Evolutionary conservation across 805 yeast species (phyloP).

Genomic region (Ogataea salicorniae): DNA sequence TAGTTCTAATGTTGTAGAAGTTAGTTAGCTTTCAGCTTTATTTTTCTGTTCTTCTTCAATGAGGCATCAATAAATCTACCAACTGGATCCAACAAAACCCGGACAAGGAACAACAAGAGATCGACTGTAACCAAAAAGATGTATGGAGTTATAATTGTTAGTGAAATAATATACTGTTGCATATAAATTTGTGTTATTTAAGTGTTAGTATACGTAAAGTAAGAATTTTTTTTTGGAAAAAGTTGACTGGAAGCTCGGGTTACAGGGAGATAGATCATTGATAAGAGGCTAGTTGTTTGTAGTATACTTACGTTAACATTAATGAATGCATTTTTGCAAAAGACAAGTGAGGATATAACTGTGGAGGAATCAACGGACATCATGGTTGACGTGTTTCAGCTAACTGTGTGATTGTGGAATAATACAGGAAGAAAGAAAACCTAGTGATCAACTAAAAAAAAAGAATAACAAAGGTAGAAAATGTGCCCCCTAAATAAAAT

Average conservation of each 20-base stretch:
- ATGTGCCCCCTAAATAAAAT: no score
- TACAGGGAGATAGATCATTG: no score
- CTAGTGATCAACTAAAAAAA: no score
- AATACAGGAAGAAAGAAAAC: no score
- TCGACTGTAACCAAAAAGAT: conserved; percentile 19
- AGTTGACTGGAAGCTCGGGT: no score
- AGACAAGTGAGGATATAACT: conserved; percentile 1
- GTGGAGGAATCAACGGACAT: conserved; percentile 7
- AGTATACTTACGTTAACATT: neutral
- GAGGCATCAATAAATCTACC: neutral
- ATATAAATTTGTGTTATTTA: neutral
- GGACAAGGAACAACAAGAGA: conserved; percentile 18
- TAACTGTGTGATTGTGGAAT: neutral
- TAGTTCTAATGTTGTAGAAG: no score
- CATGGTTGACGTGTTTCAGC: neutral
- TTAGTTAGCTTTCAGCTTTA: neutral
- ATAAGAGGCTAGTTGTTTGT: no score
- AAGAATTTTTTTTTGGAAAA: neutral
- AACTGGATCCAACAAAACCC: conserved; percentile 12
- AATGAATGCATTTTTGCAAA: conserved; percentile 2
- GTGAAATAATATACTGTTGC: conserved; percentile 14
- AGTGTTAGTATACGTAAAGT: conserved; percentile 1
- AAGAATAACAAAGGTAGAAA: no score
- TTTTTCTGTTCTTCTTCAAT: neutral
- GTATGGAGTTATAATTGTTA: conserved; percentile 24